Evolutionary conservation across 208 protist genomes (phyloP), one percentile per base, ranked within the genome.

Genomic region (Leishmania amazonensis): DNA sequence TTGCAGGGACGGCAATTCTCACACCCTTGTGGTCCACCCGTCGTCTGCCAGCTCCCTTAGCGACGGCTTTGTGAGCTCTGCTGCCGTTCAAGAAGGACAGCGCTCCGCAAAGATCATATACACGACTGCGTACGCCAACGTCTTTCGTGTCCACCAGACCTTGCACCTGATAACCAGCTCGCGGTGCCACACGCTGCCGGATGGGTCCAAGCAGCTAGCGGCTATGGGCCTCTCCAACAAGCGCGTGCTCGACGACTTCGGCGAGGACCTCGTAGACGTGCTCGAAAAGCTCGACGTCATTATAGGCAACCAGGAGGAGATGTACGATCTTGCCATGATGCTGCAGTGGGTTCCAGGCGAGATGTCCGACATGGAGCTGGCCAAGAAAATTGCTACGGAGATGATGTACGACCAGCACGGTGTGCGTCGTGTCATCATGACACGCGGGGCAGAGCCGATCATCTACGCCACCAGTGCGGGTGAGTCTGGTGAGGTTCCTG

Each of bases 41-140:
- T 97, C 92, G 60, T 99, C 99, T 9, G 99, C 99, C 54, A 99
- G 99, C 82, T 92, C 93, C 21, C 99, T 99, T 85, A 98, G 96
- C 68, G 81, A 85, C 15, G 84, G 91, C 13, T 97, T 99, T 81
- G 86, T 99, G 60, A 47, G 87, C 45, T 94, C 86, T 47, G 49
- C 83, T 7, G 99, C 83, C 71, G 62, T 97, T 28, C 64, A 88
- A 17, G 67, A 84, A 3, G 90, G 90, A 8, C 77, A 78, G 31
- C 5, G 21, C 35, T 21, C 45, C 1, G 84, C 79, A 21, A 58
- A 75, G 31, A 80, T 96, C 49, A 80, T 89, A 67, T 97, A 96
- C 90, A 90, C 90, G 45, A 83, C 95, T 24, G 93, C 93, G 71
- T 99, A 98, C 85, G 97, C 97, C 60, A 80, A 97, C 64, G 98